Evolutionary conservation across 179 eudicot species (phyloP).

Genomic region (Beta macrorhiza): DNA sequence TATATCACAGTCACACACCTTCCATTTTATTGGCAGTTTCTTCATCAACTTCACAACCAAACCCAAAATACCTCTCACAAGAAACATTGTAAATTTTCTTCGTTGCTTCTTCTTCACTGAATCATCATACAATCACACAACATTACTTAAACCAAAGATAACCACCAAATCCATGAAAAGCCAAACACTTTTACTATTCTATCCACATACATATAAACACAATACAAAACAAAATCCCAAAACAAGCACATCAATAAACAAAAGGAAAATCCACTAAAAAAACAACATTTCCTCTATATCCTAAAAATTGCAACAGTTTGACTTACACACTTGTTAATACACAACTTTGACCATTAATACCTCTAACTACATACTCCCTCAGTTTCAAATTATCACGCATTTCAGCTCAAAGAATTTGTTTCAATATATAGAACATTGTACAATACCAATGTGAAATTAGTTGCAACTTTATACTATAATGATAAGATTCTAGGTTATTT

Average conservation of each 20-base stretch:
- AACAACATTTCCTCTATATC: too few species aligned
- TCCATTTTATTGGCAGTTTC: slow-evolving; percentile 95
- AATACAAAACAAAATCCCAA: background rate
- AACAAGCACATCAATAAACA: background rate
- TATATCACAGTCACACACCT: slow-evolving; percentile 42
- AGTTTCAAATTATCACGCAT: too few species aligned
- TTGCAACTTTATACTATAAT: too few species aligned
- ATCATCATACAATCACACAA: slow-evolving; percentile 14
- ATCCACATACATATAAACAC: background rate
- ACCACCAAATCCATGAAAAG: background rate
- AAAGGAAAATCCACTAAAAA: background rate
- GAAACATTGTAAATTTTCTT: slow-evolving; percentile 90
- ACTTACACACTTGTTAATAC: too few species aligned
- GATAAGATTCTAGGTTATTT: too few species aligned
- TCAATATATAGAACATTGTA: too few species aligned
- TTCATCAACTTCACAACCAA: slow-evolving; percentile 93
- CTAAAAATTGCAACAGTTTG: too few species aligned
- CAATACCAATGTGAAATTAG: too few species aligned
- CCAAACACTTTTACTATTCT: background rate
- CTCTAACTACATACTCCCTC: too few species aligned
- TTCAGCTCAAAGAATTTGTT: too few species aligned
- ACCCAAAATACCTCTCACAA: slow-evolving; percentile 94
- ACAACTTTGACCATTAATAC: too few species aligned
- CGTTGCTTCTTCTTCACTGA: slow-evolving; percentile 85
- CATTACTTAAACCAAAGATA: background rate